phyloP scores from a whole-genome alignment of 768 basidiomycete genomes.

The Agrocybe pediades region DNA sequence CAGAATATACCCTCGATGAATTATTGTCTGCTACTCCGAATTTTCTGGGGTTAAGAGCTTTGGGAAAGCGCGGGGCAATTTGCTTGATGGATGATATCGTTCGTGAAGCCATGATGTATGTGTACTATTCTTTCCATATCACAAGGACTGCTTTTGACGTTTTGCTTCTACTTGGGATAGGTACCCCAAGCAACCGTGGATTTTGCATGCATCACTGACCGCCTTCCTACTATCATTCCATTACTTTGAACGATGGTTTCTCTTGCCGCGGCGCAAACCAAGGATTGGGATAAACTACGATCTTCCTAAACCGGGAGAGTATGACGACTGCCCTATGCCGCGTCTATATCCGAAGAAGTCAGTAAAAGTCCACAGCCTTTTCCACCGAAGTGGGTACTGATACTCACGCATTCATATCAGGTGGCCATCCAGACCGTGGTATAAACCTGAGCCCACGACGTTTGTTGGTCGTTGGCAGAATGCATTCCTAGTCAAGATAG shows the following conservation, averaged over 20 bases:
- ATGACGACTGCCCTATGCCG: conserved; percentile 20
- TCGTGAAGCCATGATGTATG: conserved; percentile 49
- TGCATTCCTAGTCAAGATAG: conserved; percentile 31
- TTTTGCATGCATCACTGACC: conserved; percentile 28
- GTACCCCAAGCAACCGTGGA: conserved; percentile 37
- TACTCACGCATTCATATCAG: no score
- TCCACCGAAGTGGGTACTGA: no score
- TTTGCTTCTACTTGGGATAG: no score
- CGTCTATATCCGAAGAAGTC: conserved; percentile 38
- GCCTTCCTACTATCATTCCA: conserved; percentile 21
- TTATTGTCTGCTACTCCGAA: conserved; percentile 39
- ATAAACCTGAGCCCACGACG: conserved; percentile 37
- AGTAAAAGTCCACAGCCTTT: background rate
- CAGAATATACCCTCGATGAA: conserved; percentile 40
- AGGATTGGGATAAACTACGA: conserved; percentile 22
- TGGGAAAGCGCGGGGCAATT: conserved; percentile 33
- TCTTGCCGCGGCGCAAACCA: conserved; percentile 36
- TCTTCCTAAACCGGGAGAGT: conserved; percentile 21
- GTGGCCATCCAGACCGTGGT: conserved; percentile 45
- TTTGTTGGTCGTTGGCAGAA: conserved; percentile 30
- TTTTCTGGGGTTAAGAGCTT: conserved; percentile 36
- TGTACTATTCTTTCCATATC: no score
- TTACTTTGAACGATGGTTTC: conserved; percentile 38
- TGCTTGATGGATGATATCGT: conserved; percentile 44
- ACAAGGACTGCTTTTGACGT: no score